phyloP scores from a whole-genome alignment of 1,284 basidiomycete species.

The Moesziomyces aphidis region DNA sequence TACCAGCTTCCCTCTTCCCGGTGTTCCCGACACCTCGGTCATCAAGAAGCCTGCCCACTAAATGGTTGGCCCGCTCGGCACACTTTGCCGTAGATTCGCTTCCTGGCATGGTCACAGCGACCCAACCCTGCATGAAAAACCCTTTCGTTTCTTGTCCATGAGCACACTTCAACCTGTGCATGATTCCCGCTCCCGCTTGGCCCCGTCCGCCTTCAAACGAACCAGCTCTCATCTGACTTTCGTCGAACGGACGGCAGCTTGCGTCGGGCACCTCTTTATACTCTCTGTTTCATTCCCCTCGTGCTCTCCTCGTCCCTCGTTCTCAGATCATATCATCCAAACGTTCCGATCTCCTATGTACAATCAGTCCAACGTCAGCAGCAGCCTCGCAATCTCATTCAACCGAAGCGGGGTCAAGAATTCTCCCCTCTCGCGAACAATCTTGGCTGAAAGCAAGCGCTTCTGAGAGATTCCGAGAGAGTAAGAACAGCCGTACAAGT shows the following conservation, averaged over 20 bases:
- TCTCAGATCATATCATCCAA: background rate
- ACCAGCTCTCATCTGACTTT: conserved; percentile 1
- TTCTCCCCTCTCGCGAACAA: conserved; percentile 14
- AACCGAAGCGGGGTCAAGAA: conserved; percentile 48
- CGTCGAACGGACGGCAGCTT: background rate
- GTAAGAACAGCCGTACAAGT: no score
- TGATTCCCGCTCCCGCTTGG: conserved; percentile 32
- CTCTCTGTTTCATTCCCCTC: conserved; percentile 2
- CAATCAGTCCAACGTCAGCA: conserved; percentile 11
- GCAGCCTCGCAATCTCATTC: conserved; percentile 52
- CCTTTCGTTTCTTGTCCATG: conserved; percentile 14
- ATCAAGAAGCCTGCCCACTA: conserved; percentile 63
- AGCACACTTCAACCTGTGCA: conserved; percentile 53
- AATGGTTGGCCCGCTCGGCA: background rate
- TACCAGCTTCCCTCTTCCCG: conserved; percentile 89
- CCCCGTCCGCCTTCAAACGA: background rate
- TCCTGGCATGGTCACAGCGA: conserved; percentile 9
- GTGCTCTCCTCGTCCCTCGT: conserved; percentile 3
- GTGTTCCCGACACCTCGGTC: conserved; percentile 76
- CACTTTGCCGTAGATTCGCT: background rate
- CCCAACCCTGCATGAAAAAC: conserved; percentile 13
- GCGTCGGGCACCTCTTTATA: conserved; percentile 13
- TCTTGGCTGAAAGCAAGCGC: no score
- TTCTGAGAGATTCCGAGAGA: no score
- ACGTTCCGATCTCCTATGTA: conserved; percentile 2